Conservation (phyloP, 257 asterid genomes). For the Solanum megistacrolobum region DNA sequence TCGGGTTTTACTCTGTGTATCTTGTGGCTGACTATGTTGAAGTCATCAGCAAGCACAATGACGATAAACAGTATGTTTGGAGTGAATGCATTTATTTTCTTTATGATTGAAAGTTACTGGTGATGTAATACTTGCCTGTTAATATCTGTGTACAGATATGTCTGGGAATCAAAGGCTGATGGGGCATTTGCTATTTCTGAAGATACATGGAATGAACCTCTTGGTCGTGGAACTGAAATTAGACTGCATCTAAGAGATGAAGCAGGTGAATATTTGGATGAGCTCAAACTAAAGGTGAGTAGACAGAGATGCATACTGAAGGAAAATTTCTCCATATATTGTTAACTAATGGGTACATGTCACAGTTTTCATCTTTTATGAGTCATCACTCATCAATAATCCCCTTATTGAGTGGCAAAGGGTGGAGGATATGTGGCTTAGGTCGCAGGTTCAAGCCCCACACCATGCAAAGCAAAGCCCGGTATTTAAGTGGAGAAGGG, state of each 20-base stretch:
- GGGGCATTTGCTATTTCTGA: conserved; percentile 91
- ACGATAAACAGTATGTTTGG: conserved; percentile 74
- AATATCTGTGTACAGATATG: conserved; percentile 38
- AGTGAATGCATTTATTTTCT: background rate
- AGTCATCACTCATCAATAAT: background rate
- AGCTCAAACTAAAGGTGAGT: conserved; percentile 69
- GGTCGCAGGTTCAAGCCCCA: no score
- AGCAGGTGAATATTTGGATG: conserved; percentile 84
- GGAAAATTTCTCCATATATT: background rate
- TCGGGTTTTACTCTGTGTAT: conserved; percentile 92
- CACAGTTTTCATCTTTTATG: background rate
- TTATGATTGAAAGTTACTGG: background rate
- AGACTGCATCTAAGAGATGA: conserved; percentile 87
- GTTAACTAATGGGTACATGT: background rate
- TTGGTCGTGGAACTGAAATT: conserved; percentile 92
- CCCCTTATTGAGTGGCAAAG: no score
- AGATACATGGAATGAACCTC: conserved; percentile 84
- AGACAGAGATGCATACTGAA: background rate
- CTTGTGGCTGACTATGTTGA: conserved; percentile 93
- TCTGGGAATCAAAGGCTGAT: conserved; percentile 97
- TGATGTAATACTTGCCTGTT: background rate
- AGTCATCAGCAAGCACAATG: conserved; percentile 90
- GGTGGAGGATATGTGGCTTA: no score
- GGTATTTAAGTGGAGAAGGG: no score
- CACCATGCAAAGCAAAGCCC: no score